Evolutionary conservation across 768 basidiomycete genomes (phyloP), one percentile per base, ranked within the genome.

Genomic region (Tephrocybe sp.): DNA sequence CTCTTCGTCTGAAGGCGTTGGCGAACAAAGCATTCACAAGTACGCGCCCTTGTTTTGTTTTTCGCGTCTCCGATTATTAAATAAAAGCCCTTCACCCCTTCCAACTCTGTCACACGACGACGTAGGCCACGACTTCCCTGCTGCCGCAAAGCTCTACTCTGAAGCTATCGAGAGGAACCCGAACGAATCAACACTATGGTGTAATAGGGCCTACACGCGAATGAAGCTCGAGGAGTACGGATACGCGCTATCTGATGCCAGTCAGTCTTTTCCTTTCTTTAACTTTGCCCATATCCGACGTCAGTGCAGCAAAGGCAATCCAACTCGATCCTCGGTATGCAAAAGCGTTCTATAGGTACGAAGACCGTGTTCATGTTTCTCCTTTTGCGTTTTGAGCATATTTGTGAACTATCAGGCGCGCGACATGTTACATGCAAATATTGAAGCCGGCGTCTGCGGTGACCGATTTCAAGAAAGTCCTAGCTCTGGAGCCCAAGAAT

Each of bases 181-280:
- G 0, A 73, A 75, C 47, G 96, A 98, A 60, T 72, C 93, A 44
- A 94, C 92, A 12, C 68, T 96, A 44, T 98, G 91, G 89, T 94
- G 89, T 64, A 98, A 98, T 69, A 81, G 96, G 30, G 93, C 97
- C 2, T 90, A 92, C 68, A 80, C 90, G 12, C 82, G 96, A 43
- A 92, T 95, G 69, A 97, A 91, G 71, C 69, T 98, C 47, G 89
- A 99, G 66, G 79, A 99, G 70, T 87, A 89, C 60, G 97, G 97
- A 3, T 93, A 94, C 62, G 97, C 94, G 13, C 79, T 96, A 22
- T 72, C 74, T 24, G 96, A 98, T 73, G 84, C 92, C 34, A 82
- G 93, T 94, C 61, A 65, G 87, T 79, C 40, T 30, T 38, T 45
- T 32, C n/a, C 35, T 44, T 45, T 35, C 45, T 28, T 40, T 16